Evolutionary conservation across 2,329 filamentous ascomycete genomes (phyloP), one percentile per base, ranked within the genome.

Genomic region (Ceratocystis harringtonii): DNA sequence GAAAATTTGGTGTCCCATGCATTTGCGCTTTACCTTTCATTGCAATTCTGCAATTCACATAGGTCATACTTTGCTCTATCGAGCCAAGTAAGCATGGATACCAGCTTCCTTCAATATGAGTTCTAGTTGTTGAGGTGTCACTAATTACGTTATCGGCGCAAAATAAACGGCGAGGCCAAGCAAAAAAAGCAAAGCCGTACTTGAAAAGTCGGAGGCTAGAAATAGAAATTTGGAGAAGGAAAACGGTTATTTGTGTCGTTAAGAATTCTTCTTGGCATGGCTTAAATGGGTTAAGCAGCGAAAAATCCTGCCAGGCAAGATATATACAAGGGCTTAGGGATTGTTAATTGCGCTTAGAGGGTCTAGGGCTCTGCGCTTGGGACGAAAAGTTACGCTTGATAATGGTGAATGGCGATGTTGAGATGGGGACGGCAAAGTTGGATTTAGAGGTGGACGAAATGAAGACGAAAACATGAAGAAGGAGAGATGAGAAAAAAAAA

Each of bases 21-120:
- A 62, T 65, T 60, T 22, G 32, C 57, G 58, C 63, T 65, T 67
- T 65, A 58, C 57, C 62, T 41, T 67, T 66, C 65, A 66, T 43
- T 66, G 55, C 30, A 48, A 66, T 65, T 36, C 28, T 15, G 36
- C 36, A 41, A 41, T 41, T 12, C 36, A 41, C 36, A 36, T 30
- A 58, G n/a, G 55, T 58, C 28, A 58, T 58, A 36, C 55, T 36
- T 58, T 58, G 55, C 61, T 66, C 65, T 55, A 28, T 66, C 44
- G 43, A 36, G 48, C 48, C 45, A 17, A 22, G 28, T 36, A 41
- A 25, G 41, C 52, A 41, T 50, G 63, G 66, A 65, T 67, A 63
- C 45, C 25, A 4, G 44, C 65, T 67, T 64, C 65, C 61, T 64
- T 64, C 41, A 6, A 45, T 48, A 8, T 62, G 32, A 45, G 17